Base-by-base conservation (phyloP, 106 monocot genomes). In the Apostasia shenzhenica region DNA sequence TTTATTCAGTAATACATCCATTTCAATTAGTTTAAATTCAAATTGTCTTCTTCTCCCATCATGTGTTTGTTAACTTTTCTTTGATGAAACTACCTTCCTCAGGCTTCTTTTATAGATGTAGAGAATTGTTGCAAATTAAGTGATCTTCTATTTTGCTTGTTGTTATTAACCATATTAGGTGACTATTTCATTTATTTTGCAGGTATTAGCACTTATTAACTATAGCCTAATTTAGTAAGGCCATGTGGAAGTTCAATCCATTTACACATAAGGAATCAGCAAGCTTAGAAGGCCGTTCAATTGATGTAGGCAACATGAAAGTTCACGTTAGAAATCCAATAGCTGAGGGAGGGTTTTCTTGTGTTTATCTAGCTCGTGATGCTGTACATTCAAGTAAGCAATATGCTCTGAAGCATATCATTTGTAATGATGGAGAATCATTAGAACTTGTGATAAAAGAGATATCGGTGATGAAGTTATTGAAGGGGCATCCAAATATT, bases 231-330 rank as follows among this genome's bases (percentile, higher is more conserved):
- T 48, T 44, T 47, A 26, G 26, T 26, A 26, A 26, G 45, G 70
- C 57, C 70, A 88, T 88, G 88, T 84, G 79, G 78, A 81, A 68
- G 70, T 79, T 88, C 66, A 88, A 81, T 39, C 88, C 68, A 5
- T 88, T 88, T 66, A 79, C 67, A 14, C 73, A 71, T 1, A 83
- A 78, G 68, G 88, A 84, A 54, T 59, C 75, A 8, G 64, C 81
- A 45, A 78, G 78, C 39, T 67, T 88, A 41, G 88, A 84, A 79
- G 88, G 88, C 41, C 84, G 81, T 45, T 57, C 70, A 6, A 38
- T 88, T 10, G 81, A 84, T 66, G 72, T 88, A 40, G 81, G 88
- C 48, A 88, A 59, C 41, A 38, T 78, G 44, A 85, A 81, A 69
- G 57, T 85, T 6, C 80, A 85, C 9, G 67, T 85, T 11, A 61